phyloP scores from a whole-genome alignment of 2,329 filamentous ascomycete genomes.

The Diaporthe ampelina region DNA sequence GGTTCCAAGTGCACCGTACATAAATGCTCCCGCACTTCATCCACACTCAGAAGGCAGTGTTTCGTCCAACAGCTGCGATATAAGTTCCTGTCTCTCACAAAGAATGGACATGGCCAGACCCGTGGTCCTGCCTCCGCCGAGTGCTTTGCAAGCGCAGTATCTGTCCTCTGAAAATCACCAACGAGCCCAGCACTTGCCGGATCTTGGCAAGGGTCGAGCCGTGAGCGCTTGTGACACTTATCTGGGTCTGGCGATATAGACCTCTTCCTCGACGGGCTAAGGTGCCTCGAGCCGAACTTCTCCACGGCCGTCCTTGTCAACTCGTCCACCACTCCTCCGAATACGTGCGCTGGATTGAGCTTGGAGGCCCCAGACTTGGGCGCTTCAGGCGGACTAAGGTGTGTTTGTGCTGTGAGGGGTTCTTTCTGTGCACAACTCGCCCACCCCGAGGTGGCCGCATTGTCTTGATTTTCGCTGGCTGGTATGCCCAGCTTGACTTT shows the following conservation, averaged over 20 bases:
- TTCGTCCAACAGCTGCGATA: background rate
- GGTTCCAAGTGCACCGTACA: background rate
- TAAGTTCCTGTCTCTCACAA: background rate
- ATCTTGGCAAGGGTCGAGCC: background rate
- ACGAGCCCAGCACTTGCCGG: background rate
- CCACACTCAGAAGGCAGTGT: background rate
- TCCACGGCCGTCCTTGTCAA: background rate
- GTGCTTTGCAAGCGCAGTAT: background rate
- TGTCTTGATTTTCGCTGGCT: too few species aligned
- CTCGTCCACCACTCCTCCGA: background rate
- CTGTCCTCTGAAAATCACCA: background rate
- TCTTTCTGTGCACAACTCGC: too few species aligned
- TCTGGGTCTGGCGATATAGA: background rate
- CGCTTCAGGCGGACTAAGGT: too few species aligned
- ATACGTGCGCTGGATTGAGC: background rate
- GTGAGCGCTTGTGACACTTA: background rate
- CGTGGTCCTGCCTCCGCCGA: background rate
- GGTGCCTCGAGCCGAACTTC: background rate
- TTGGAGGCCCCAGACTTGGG: background rate
- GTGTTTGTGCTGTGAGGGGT: too few species aligned
- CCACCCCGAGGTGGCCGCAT: too few species aligned
- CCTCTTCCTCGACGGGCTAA: background rate
- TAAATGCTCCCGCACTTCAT: background rate
- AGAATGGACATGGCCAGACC: background rate
- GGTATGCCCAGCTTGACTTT: too few species aligned